Conservation (phyloP, 805 yeast genomes). For the Candida montana region DNA sequence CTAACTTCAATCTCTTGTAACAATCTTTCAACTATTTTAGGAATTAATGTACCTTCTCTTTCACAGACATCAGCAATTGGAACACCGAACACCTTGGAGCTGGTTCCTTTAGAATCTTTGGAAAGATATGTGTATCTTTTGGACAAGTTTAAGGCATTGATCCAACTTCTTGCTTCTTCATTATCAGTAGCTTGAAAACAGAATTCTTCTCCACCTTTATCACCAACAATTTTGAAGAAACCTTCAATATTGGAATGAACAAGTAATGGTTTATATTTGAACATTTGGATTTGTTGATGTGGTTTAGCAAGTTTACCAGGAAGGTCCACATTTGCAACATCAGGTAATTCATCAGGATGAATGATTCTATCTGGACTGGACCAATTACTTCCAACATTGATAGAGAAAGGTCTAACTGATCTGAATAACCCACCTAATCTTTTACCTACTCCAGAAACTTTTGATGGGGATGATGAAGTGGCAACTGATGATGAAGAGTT, state of each 20-base stretch:
- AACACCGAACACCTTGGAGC: conserved; percentile 72
- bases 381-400: conserved; percentile 38
- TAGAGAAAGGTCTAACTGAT: conserved; percentile 54
- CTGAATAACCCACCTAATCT: conserved; percentile 58
- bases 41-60: conserved; percentile 59
- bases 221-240: conserved; percentile 38
- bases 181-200: conserved; percentile 63
- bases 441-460: conserved; percentile 28
- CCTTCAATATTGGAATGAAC: conserved; percentile 34
- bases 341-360: conserved; percentile 56
- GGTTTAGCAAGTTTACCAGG: conserved; percentile 44
- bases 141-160: conserved; percentile 36
- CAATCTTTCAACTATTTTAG: conserved; percentile 59
- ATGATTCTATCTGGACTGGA: conserved; percentile 41
- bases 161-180: conserved; percentile 70
- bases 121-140: conserved; percentile 39
- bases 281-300: conserved; percentile 38
- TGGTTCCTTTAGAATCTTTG: conserved; percentile 34
- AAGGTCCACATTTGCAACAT: conserved; percentile 35
- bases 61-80: conserved; percentile 74
- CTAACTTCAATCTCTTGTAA: conserved; percentile 76
- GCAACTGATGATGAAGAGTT: conserved; percentile 8
- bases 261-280: conserved; percentile 32
- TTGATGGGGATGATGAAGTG: conserved; percentile 13
- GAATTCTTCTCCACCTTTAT: conserved; percentile 44